phyloP scores from a whole-genome alignment of 1,139 yeast genomes.

The Suzukiozyma palmioleophila region DNA sequence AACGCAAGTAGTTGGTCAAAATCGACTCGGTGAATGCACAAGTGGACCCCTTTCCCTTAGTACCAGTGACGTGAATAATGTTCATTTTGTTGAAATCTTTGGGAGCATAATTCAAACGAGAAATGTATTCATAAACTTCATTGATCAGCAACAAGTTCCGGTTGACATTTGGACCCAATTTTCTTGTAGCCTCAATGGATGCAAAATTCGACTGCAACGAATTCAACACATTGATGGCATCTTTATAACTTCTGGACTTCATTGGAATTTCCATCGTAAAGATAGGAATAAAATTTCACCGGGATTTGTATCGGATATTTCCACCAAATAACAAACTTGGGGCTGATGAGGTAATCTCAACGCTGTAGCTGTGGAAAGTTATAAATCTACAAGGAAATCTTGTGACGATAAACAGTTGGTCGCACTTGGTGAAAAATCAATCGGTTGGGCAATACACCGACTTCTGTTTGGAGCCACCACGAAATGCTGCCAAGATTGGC shows the following conservation, averaged over 20 bases:
- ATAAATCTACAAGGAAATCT: no score
- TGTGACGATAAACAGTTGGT: no score
- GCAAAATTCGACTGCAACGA: constrained; percentile 89
- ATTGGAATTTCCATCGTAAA: not conserved
- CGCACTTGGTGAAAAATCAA: no score
- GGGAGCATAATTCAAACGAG: constrained; percentile 77
- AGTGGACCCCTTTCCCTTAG: constrained; percentile 97
- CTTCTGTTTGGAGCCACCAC: no score
- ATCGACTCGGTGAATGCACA: constrained; percentile 92
- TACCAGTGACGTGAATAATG: constrained; percentile 90
- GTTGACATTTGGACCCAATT: constrained; percentile 57
- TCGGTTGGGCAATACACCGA: no score
- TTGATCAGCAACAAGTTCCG: constrained; percentile 62
- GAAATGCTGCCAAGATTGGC: no score
- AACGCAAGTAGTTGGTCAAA: constrained; percentile 50
- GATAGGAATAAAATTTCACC: constrained; percentile 7
- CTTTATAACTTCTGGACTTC: constrained; percentile 39
- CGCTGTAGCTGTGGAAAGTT: no score
- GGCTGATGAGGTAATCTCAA: not conserved
- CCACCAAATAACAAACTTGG: not conserved
- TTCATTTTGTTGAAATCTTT: constrained; percentile 69
- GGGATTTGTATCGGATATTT: not conserved
- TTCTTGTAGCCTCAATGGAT: constrained; percentile 75
- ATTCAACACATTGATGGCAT: constrained; percentile 82
- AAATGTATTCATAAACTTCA: constrained; percentile 89